Conservation (phyloP, 768 basidiomycete species). For the Naganishia vishniacii region DNA sequence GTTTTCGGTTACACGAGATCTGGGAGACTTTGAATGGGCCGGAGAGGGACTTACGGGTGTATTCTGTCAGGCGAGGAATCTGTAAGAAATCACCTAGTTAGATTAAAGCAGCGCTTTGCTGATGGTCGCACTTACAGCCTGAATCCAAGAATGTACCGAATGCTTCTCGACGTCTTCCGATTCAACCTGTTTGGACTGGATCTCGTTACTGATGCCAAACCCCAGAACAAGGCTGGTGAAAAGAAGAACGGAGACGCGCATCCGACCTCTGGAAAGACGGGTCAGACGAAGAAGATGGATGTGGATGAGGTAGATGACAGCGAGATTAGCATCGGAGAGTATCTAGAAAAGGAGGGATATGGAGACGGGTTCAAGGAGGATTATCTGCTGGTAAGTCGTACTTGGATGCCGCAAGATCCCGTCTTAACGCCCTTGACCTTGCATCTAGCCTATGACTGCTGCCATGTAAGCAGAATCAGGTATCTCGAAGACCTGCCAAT, state of each 20-base stretch:
- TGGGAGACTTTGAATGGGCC: slow-evolving; percentile 69
- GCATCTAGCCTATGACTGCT: slow-evolving; percentile 76
- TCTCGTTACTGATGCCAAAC: slow-evolving; percentile 47
- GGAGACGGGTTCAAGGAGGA: slow-evolving; percentile 65
- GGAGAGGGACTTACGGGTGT: slow-evolving; percentile 60
- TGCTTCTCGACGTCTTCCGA: slow-evolving; percentile 52
- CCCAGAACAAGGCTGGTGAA: neutral
- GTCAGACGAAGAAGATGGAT: slow-evolving; percentile 29
- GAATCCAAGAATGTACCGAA: slow-evolving; percentile 45
- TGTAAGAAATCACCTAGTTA: slow-evolving; percentile 28
- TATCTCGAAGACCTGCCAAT: neutral
- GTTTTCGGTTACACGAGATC: slow-evolving; percentile 68
- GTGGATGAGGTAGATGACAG: slow-evolving; percentile 35
- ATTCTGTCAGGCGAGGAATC: slow-evolving; percentile 62
- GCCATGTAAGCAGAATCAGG: slow-evolving; percentile 51
- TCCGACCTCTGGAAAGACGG: slow-evolving; percentile 24
- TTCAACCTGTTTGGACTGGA: slow-evolving; percentile 66
- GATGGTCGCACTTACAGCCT: slow-evolving; percentile 26
- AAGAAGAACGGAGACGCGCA: neutral
- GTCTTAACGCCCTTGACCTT: no score
- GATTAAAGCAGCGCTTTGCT: neutral
- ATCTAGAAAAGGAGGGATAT: slow-evolving; percentile 61
- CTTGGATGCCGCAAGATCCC: no score
- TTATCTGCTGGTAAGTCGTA: slow-evolving; percentile 61
- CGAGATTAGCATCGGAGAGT: slow-evolving; percentile 56